Evolutionary conservation across 2,329 filamentous ascomycete genomes (phyloP), one percentile per base, ranked within the genome.

Genomic region (Escovopsis weberi): DNA sequence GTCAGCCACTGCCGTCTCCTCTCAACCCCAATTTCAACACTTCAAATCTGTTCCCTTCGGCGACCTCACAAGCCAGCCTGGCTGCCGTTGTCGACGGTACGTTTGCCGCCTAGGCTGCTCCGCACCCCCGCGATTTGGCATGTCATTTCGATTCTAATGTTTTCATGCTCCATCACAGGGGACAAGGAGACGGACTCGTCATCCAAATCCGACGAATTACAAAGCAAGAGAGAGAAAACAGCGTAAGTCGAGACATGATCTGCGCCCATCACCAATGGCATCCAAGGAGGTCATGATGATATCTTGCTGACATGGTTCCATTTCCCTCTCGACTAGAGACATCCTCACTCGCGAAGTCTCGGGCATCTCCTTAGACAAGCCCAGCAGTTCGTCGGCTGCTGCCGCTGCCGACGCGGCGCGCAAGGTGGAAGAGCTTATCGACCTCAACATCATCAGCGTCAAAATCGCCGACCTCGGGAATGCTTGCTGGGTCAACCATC

Each of bases 391-490:
- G 28, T 64, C 72, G 12, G 68, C 74, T 4, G 66, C 67, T 26
- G 23, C 23, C 3, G 23, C 23, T 3, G 55, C 63, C 3, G 71
- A 75, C 42, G 80, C 85, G 55, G 82, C 83, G 62, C 74, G 66
- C 52, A 67, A 71, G 53, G 68, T 68, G 49, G 76, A 79, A 51
- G 74, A 85, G 49, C 65, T 64, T 45, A 58, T 68, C 56, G 55
- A 64, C 52, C 55, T 69, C 51, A 84, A 88, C 49, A 82, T 87
- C 50, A 96, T 98, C 54, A 95, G 89, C 32, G 91, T 98, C 61
- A 98, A 98, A 68, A 98, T 98, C 67, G 91, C 91, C 36, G 91
- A 98, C 68, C 70, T 98, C 43, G 91, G 91, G 46, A 98, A 98
- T 60, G 91, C 91, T 18, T 98, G 91, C 68, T 98, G 91, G 91